Evolutionary conservation across 1,139 yeast genomes (phyloP).

Genomic region (Geotrichum phurueaensis): DNA sequence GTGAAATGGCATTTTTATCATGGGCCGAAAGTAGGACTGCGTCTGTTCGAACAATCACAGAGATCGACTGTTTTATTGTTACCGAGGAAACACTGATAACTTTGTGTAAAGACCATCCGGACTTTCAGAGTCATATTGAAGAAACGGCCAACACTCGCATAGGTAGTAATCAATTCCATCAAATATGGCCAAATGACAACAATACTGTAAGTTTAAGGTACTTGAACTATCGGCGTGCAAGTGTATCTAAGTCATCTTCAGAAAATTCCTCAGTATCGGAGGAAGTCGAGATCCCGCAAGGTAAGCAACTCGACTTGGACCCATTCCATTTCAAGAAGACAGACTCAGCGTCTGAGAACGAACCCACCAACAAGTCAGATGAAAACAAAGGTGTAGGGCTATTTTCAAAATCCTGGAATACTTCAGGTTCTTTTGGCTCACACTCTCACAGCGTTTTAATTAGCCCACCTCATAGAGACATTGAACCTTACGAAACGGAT

Average conservation of each 20-base stretch:
- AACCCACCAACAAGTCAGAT: not conserved
- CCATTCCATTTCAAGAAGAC: constrained; percentile 8
- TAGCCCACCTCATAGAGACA: constrained; percentile 10
- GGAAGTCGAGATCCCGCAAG: constrained; percentile 1
- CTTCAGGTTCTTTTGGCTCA: constrained; percentile 13
- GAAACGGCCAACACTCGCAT: constrained; percentile 53
- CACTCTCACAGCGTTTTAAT: constrained; percentile 5
- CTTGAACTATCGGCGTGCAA: not conserved
- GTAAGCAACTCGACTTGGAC: constrained; percentile 1
- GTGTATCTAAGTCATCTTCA: constrained; percentile 20
- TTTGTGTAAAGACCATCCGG: constrained; percentile 53
- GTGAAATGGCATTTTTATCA: constrained; percentile 66
- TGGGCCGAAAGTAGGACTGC: constrained; percentile 52
- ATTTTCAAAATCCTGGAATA: constrained; percentile 20
- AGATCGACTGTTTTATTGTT: constrained; percentile 55
- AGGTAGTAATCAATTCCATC: constrained; percentile 44
- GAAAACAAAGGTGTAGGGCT: constrained; percentile 11
- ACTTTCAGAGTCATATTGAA: constrained; percentile 53
- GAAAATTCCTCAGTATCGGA: constrained; percentile 1
- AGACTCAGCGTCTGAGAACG: not conserved
- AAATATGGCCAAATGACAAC: constrained; percentile 18
- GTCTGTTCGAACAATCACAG: constrained; percentile 53
- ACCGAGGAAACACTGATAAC: constrained; percentile 48
- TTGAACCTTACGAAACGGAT: constrained; percentile 5
- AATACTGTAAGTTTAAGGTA: not conserved